Evolutionary conservation across 2,329 filamentous ascomycete species (phyloP).

Genomic region (Lachnellula arida): DNA sequence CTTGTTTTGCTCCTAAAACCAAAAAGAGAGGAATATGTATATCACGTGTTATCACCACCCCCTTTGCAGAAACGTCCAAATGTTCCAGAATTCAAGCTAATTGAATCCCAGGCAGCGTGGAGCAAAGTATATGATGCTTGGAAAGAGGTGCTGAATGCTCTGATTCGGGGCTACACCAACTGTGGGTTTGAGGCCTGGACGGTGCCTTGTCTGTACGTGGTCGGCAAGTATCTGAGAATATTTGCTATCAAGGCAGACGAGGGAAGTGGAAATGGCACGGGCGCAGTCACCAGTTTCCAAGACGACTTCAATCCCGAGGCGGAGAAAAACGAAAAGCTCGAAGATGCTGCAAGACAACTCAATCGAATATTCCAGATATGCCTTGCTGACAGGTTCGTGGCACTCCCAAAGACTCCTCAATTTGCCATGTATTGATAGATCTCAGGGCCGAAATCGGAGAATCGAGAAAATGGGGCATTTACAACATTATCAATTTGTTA

Average conservation of each 20-base stretch:
- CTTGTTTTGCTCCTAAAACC: neutral
- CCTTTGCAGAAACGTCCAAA: neutral
- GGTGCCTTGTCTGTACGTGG: constrained; percentile 81
- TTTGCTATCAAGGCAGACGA: constrained; percentile 91
- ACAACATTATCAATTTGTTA: constrained; percentile 87
- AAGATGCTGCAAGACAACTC: constrained; percentile 85
- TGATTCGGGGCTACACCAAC: constrained; percentile 78
- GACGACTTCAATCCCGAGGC: constrained; percentile 77
- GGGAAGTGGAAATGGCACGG: constrained; percentile 48
- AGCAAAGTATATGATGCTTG: constrained; percentile 80
- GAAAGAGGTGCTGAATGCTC: constrained; percentile 73
- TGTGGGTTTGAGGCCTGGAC: constrained; percentile 82
- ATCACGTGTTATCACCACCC: neutral
- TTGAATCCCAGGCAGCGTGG: constrained; percentile 44
- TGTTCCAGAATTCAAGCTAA: neutral
- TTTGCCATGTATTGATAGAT: constrained; percentile 44
- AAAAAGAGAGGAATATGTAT: neutral
- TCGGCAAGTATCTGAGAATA: constrained; percentile 77
- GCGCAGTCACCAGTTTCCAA: constrained; percentile 50
- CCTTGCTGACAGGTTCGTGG: constrained; percentile 73
- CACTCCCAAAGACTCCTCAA: neutral
- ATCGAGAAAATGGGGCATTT: constrained; percentile 96
- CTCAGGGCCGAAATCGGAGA: constrained; percentile 62
- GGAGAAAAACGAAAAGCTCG: constrained; percentile 77
- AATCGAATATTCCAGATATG: constrained; percentile 92